A percentile compares a stretch with the other conserved stretches of the same genome.
phyloP scores from a whole-genome alignment of 2,329 filamentous ascomycete species.

The Hymenoscyphus scutula region DNA sequence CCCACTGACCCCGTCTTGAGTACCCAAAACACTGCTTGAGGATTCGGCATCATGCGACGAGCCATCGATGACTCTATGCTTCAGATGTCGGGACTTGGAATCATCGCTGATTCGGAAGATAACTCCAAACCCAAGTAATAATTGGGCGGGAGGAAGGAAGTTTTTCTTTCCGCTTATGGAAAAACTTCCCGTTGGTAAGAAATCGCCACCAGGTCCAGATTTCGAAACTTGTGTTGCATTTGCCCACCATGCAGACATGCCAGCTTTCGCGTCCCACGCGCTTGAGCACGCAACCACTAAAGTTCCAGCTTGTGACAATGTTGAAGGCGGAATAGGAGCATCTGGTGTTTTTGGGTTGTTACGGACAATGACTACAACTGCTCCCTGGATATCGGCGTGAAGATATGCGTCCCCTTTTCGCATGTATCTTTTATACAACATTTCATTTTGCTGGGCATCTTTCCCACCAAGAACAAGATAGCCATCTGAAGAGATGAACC shows the following conservation, averaged over 20 bases:
- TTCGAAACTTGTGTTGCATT: conserved; percentile 88
- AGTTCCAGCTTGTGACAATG: conserved; percentile 84
- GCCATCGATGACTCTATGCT: conserved; percentile 60
- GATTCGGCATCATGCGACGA: not conserved
- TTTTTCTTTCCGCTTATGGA: conserved; percentile 85
- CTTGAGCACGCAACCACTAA: conserved; percentile 80
- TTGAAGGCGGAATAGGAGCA: conserved; percentile 87
- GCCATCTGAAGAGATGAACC: conserved; percentile 93
- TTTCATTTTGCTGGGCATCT: conserved; percentile 86
- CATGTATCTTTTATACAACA: conserved; percentile 83
- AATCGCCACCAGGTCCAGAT: conserved; percentile 75
- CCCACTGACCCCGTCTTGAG: not conserved
- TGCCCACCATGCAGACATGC: conserved; percentile 97
- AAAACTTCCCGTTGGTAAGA: conserved; percentile 75
- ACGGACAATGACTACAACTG: conserved; percentile 84
- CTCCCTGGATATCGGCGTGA: conserved; percentile 83
- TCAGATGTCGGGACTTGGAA: conserved; percentile 76
- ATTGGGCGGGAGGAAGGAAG: conserved; percentile 80
- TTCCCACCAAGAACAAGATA: conserved; percentile 89
- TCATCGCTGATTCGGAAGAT: conserved; percentile 88
- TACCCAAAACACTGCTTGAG: not conserved
- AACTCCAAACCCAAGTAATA: conserved; percentile 83
- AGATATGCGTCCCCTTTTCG: conserved; percentile 90
- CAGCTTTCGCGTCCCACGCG: conserved; percentile 95
- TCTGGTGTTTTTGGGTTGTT: conserved; percentile 76